phyloP scores from a whole-genome alignment of 78 protist species.

The Dictyostelium capitatum region DNA sequence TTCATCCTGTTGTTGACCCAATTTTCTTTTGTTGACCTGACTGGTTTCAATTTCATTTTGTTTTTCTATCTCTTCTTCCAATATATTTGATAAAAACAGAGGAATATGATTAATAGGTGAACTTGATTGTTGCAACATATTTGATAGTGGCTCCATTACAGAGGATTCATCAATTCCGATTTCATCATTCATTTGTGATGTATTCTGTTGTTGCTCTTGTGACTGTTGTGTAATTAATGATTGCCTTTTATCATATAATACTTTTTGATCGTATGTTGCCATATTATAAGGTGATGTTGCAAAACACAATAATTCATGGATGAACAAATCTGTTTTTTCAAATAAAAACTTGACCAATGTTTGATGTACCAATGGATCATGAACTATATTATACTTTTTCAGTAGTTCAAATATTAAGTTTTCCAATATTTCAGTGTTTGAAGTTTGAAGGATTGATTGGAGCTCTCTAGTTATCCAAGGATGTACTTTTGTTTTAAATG shows the following conservation, averaged over 20 bases:
- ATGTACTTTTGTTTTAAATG: conserved; percentile 1
- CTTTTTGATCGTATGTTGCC: conserved; percentile 31
- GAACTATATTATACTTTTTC: conserved; percentile 1
- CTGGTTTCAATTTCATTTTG: conserved; percentile 1
- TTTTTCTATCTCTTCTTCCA: not conserved
- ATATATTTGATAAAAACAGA: not conserved
- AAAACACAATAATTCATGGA: conserved; percentile 70
- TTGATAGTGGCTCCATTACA: not conserved
- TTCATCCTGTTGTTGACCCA: not conserved
- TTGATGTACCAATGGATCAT: not conserved
- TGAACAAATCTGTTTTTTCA: conserved; percentile 38
- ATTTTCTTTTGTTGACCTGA: not conserved
- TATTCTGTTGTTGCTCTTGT: not conserved
- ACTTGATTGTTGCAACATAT: not conserved
- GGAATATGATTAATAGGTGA: conserved; percentile 14
- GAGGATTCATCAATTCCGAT: not conserved
- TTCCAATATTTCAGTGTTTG: conserved; percentile 28
- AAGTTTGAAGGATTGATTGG: conserved; percentile 45
- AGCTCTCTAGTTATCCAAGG: conserved; percentile 71
- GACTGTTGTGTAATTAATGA: not conserved
- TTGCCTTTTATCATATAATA: conserved; percentile 27
- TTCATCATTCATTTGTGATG: not conserved
- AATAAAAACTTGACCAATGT: conserved; percentile 39
- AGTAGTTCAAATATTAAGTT: conserved; percentile 29
- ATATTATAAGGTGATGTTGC: conserved; percentile 48